Evolutionary conservation across 2,329 filamentous ascomycete genomes (phyloP).

Genomic region (Ciborinia camelliae): DNA sequence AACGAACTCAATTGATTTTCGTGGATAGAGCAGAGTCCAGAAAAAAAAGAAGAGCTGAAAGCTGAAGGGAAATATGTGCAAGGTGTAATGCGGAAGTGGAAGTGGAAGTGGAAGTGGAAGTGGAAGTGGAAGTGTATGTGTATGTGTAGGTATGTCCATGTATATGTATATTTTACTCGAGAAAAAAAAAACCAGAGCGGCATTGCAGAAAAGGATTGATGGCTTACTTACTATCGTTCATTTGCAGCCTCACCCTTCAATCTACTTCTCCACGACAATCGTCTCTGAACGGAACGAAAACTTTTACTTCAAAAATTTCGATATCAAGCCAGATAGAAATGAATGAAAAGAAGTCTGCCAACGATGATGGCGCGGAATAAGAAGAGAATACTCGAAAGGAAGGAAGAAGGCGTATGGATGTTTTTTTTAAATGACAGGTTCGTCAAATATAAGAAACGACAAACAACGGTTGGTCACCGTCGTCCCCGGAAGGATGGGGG

Average conservation of each 20-base stretch:
- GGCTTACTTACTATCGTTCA: constrained; percentile 33
- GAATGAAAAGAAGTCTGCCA: not conserved
- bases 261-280: constrained; percentile 7
- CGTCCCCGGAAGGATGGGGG: constrained; percentile 1
- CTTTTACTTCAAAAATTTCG: not conserved
- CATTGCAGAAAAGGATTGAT: not conserved
- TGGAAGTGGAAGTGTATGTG: not conserved
- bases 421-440: not conserved
- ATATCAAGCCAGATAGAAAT: not conserved
- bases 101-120: not conserved
- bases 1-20: not conserved
- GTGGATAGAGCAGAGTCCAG: not conserved
- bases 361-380: no score
- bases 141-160: no score
- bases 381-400: not conserved
- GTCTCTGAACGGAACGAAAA: not conserved
- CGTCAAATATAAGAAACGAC: not conserved
- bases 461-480: constrained; percentile 7
- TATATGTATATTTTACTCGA: constrained; percentile 15
- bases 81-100: no score
- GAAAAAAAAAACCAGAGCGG: not conserved
- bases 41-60: not conserved
- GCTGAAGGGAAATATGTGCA: not conserved
- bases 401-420: not conserved
- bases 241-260: constrained; percentile 26